These are phyloP conservation scores for Rhodamnia rubescens DNA, from an alignment of 345 rosid species.

Conservation along the genomic window DNA sequence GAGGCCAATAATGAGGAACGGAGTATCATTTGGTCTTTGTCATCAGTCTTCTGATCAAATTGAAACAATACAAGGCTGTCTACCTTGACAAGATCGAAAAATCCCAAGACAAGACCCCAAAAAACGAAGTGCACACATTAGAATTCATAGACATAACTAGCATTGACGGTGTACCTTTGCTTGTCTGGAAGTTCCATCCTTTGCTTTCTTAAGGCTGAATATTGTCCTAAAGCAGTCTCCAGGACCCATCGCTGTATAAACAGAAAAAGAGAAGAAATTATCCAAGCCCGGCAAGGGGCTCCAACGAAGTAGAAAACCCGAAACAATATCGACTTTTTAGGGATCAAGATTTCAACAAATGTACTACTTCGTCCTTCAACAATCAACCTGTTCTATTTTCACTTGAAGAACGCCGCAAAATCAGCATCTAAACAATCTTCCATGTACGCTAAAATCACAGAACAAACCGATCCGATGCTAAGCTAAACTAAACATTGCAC, in stretches of 20 bases:
- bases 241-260: conserved; percentile 28
- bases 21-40: background rate
- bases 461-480: background rate
- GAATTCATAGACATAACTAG: background rate
- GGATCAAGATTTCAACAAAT: background rate
- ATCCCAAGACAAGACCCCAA: background rate
- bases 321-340: background rate
- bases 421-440: background rate
- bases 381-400: background rate
- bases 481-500: background rate
- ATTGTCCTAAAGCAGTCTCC: conserved; percentile 44
- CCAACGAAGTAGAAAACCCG: background rate
- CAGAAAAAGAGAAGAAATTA: background rate
- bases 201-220: conserved; percentile 23
- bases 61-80: background rate
- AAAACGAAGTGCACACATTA: background rate
- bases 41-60: background rate
- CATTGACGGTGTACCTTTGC: conserved; percentile 22
- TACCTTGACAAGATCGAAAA: background rate
- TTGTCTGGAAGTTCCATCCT: conserved; percentile 25
- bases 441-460: background rate
- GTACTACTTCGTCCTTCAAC: background rate
- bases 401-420: no score
- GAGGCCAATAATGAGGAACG: background rate
- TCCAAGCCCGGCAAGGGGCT: background rate